Evolutionary conservation across 139 green algal species (phyloP).

Genomic region (Yamagishiella unicocca): DNA sequence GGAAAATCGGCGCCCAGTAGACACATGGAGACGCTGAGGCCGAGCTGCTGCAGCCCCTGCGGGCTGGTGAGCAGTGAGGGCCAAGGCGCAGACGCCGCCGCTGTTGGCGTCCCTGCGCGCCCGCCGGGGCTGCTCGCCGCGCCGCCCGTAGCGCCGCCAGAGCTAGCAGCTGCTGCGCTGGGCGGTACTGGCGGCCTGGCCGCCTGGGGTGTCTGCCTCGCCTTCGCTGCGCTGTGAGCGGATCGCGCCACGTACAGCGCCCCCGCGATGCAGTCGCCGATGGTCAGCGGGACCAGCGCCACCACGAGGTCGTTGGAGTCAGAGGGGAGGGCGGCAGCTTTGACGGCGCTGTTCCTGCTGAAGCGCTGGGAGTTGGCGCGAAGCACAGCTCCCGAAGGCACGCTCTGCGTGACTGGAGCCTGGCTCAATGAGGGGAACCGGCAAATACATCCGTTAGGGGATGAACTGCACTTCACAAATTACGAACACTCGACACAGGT

Average conservation of each 20-base stretch:
- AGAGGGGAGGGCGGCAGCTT: no score
- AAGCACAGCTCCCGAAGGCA: no score
- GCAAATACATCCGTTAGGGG: no score
- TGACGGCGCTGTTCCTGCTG: no score
- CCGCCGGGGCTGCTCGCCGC: neutral
- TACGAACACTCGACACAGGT: no score
- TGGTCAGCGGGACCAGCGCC: slow-evolving; percentile 9
- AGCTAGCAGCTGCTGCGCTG: neutral
- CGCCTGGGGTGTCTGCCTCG: no score
- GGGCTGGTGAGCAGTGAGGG: neutral
- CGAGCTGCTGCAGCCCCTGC: neutral
- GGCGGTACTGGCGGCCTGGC: no score
- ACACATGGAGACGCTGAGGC: neutral
- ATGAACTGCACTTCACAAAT: no score
- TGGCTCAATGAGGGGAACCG: no score
- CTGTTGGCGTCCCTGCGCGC: neutral
- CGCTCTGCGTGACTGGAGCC: neutral
- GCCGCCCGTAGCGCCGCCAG: neutral
- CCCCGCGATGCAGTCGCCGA: neutral
- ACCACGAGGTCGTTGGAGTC: no score
- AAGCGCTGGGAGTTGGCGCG: no score
- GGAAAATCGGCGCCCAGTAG: neutral
- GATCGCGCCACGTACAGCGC: slow-evolving; percentile 10
- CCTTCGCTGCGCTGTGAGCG: no score
- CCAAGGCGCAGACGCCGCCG: neutral